Percentiles rank a stretch among this genome's conserved stretches.
These are phyloP conservation scores for Aspergillus nanangensis DNA, from an alignment of 495 filamentous ascomycete species.

Conservation along the genomic window DNA sequence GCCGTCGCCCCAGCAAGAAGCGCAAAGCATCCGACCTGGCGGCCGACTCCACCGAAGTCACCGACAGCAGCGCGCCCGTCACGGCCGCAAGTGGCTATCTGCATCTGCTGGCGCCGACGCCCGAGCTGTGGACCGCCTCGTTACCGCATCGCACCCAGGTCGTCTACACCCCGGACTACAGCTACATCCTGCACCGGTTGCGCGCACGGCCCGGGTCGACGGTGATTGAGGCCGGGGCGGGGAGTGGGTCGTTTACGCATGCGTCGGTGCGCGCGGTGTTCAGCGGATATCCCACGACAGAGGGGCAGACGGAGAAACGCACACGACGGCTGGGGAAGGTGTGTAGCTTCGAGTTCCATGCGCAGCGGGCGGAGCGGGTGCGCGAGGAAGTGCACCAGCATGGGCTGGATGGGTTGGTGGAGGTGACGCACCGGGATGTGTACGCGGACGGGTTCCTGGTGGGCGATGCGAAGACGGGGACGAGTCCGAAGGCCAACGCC, in stretches of 20 bases:
- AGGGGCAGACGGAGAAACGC: conserved; percentile 18
- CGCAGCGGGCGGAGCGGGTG: conserved; percentile 67
- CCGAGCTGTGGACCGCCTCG: conserved; percentile 86
- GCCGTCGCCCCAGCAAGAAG: conserved; percentile 44
- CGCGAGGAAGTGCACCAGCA: conserved; percentile 70
- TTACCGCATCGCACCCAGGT: conserved; percentile 95
- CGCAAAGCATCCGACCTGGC: conserved; percentile 40
- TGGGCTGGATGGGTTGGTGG: conserved; percentile 64
- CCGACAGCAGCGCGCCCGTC: conserved; percentile 33
- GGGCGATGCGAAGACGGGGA: conserved; percentile 34
- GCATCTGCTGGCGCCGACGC: conserved; percentile 85
- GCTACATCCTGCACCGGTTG: conserved; percentile 86
- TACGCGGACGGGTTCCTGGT: conserved; percentile 81
- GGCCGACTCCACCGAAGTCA: conserved; percentile 13
- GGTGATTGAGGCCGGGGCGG: conserved; percentile 90
- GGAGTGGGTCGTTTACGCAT: conserved; percentile 93
- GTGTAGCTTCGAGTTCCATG: conserved; percentile 92
- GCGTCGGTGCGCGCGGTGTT: conserved; percentile 84
- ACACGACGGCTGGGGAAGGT: conserved; percentile 60
- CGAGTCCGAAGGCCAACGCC: conserved; percentile 64
- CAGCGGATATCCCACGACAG: conserved; percentile 60
- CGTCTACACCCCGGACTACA: conserved; percentile 96
- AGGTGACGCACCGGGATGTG: conserved; percentile 88
- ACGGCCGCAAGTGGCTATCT: conserved; percentile 78
- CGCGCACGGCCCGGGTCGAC: conserved; percentile 73